These are phyloP conservation scores for Leucocoprinus birnbaumii DNA, from an alignment of 768 basidiomycete genomes.

Conservation along the genomic window DNA sequence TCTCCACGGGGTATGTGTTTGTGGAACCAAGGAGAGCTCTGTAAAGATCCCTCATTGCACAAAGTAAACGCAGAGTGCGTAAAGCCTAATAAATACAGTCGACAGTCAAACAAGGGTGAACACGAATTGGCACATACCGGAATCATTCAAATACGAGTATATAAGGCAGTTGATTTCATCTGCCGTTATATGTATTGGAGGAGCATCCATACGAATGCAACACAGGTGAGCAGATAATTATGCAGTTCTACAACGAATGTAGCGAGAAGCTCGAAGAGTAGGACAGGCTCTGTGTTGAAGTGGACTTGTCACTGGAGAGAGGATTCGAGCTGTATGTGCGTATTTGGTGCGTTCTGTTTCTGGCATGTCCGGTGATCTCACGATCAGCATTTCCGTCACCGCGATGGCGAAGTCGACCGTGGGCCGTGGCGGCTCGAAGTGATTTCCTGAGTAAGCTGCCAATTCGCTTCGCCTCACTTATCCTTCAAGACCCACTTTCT, in stretches of 20 bases:
- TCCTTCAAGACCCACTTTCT: not conserved
- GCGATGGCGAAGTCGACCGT: not conserved
- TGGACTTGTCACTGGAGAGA: slow-evolving; percentile 11
- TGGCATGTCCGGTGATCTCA: slow-evolving; percentile 9
- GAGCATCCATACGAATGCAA: slow-evolving; percentile 28
- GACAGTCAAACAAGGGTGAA: slow-evolving; percentile 1
- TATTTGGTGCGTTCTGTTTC: slow-evolving; percentile 8
- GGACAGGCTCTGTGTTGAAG: not conserved
- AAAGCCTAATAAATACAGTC: slow-evolving; percentile 51
- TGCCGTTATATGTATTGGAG: slow-evolving; percentile 64
- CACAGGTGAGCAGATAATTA: not conserved
- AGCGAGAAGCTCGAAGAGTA: not conserved
- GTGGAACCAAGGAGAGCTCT: slow-evolving; percentile 62
- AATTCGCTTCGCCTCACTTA: not conserved
- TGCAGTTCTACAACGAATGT: not conserved
- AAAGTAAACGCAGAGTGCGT: slow-evolving; percentile 81
- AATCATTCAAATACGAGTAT: slow-evolving; percentile 81
- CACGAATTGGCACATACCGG: slow-evolving; percentile 41
- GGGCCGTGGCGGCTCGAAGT: slow-evolving; percentile 3
- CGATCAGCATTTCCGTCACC: slow-evolving; percentile 7
- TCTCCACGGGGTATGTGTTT: slow-evolving; percentile 82
- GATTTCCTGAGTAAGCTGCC: slow-evolving; percentile 12
- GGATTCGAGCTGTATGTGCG: slow-evolving; percentile 2
- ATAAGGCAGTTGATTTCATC: slow-evolving; percentile 87
- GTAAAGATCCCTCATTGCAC: slow-evolving; percentile 69